Evolutionary conservation across 75 land plant genomes (phyloP).

Genomic region (Azolla pinnata): DNA sequence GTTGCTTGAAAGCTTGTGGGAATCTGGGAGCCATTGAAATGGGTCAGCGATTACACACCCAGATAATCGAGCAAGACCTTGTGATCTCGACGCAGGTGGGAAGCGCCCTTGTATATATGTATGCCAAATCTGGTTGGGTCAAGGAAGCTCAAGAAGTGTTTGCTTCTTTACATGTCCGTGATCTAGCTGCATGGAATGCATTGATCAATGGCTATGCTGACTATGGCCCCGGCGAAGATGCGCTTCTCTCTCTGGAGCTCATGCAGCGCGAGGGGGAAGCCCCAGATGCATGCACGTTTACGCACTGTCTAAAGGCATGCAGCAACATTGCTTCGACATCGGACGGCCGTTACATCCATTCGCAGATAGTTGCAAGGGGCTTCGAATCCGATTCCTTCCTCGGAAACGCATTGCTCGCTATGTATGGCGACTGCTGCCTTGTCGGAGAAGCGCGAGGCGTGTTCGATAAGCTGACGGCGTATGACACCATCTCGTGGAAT

Average conservation of each 20-base stretch:
- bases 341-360: constrained; percentile 15
- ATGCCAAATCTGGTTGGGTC: constrained; percentile 6
- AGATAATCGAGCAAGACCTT: constrained; percentile 5
- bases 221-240: constrained; percentile 1
- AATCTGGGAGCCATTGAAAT: not conserved
- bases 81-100: not conserved
- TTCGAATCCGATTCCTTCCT: not conserved
- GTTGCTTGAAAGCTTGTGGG: constrained; percentile 5
- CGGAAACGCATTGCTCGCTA: constrained; percentile 14
- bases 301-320: constrained; percentile 21
- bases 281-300: constrained; percentile 7
- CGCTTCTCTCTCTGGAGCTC: not conserved
- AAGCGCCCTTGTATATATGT: constrained; percentile 7
- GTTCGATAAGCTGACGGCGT: constrained; percentile 23
- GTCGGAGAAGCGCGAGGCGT: constrained; percentile 11
- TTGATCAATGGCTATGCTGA: constrained; percentile 8
- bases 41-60: constrained; percentile 10
- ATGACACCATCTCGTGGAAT: constrained; percentile 27
- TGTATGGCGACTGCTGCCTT: constrained; percentile 15
- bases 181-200: constrained; percentile 4
- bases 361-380: constrained; percentile 6
- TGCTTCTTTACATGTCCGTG: constrained; percentile 2
- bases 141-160: constrained; percentile 10
- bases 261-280: constrained; percentile 8
- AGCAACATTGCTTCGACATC: constrained; percentile 3